phyloP scores from a whole-genome alignment of 1,284 basidiomycete genomes.

The Butyriboletus appendiculatus region DNA sequence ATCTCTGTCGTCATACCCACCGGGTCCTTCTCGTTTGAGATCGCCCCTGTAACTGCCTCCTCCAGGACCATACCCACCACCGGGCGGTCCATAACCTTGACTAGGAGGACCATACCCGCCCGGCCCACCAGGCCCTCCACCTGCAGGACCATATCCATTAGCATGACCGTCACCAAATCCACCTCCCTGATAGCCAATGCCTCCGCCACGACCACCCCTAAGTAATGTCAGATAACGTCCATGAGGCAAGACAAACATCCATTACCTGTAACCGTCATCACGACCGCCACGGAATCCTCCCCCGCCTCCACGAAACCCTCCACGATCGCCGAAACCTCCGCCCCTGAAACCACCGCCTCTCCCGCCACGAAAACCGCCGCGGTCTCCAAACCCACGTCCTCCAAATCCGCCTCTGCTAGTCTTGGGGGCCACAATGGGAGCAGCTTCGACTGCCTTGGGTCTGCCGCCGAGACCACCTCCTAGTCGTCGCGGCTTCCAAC shows the following conservation, averaged over 20 bases:
- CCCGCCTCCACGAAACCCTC: constrained; percentile 40
- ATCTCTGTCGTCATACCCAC: constrained; percentile 79
- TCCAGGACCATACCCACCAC: constrained; percentile 39
- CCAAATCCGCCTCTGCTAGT: constrained; percentile 43
- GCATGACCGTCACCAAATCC: constrained; percentile 58
- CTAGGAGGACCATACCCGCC: constrained; percentile 50
- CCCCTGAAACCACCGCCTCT: constrained; percentile 42
- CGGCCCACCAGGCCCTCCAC: constrained; percentile 44
- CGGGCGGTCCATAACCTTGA: constrained; percentile 37
- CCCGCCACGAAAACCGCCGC: constrained; percentile 44
- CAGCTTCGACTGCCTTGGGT: constrained; percentile 79
- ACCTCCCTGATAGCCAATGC: constrained; percentile 67
- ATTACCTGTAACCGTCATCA: constrained; percentile 57
- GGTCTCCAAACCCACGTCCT: constrained; percentile 47
- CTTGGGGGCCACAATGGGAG: constrained; percentile 34
- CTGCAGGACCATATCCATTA: constrained; percentile 55
- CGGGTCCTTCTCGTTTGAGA: constrained; percentile 68
- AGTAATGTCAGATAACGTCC: constrained; percentile 17
- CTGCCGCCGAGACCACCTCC: constrained; percentile 95
- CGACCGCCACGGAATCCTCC: constrained; percentile 42
- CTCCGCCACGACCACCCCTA: constrained; percentile 70
- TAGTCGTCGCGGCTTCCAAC: constrained; percentile 95
- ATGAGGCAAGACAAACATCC: constrained; percentile 19
- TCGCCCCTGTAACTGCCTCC: constrained; percentile 59
- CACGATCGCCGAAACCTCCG: constrained; percentile 39